Conservation (phyloP, 371 early-diverging fungal species). For the Lichtheimia hyalospora region DNA sequence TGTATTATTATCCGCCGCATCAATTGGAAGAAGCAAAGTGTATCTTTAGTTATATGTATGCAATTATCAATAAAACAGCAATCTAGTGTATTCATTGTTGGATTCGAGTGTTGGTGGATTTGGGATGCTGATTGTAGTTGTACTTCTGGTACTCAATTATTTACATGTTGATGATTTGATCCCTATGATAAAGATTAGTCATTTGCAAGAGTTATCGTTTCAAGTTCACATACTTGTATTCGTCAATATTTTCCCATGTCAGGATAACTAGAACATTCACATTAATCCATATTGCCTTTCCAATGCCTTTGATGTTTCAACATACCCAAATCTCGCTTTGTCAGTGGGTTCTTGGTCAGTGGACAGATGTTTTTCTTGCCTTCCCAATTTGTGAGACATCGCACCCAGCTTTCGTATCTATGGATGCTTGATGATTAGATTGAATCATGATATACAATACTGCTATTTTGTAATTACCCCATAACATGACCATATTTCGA, state of each 20-base stretch:
- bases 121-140: too few relatives aligned
- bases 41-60: slow-evolving; percentile 3
- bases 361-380: slow-evolving; percentile 89
- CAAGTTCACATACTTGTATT: slow-evolving; percentile 53
- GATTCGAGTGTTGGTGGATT: background rate
- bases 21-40: background rate
- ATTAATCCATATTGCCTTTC: background rate
- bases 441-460: background rate
- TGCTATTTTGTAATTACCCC: slow-evolving; percentile 50
- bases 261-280: slow-evolving; percentile 53
- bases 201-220: background rate
- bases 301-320: slow-evolving; percentile 4
- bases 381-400: slow-evolving; percentile 81
- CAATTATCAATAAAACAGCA: background rate
- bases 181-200: background rate
- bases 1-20: too few relatives aligned
- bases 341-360: slow-evolving; percentile 88
- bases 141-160: background rate
- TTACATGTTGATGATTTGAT: slow-evolving; percentile 2
- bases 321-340: slow-evolving; percentile 81
- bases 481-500: slow-evolving; percentile 96
- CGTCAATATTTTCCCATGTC: slow-evolving; percentile 84
- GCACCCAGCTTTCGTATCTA: slow-evolving; percentile 90
- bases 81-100: background rate
- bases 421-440: background rate